These are phyloP conservation scores for Hyphodiscus sp. DNA, from an alignment of 2,329 filamentous ascomycete species.

Conservation along the genomic window DNA sequence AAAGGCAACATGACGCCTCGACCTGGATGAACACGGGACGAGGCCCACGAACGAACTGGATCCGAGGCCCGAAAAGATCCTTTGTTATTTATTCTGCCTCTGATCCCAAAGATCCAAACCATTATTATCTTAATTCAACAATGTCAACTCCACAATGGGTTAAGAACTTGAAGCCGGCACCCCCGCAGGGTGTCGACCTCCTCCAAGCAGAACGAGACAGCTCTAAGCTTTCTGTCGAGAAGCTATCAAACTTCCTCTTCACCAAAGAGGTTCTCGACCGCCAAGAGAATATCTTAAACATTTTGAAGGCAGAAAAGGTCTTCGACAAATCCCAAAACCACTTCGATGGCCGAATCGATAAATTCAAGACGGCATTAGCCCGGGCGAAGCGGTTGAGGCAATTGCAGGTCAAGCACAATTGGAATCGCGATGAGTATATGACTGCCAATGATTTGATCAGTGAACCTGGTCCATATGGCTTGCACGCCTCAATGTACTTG, in stretches of 20 bases:
- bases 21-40: not conserved
- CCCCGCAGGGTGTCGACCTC: conserved; percentile 62
- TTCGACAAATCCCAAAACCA: conserved; percentile 78
- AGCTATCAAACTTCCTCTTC: conserved; percentile 63
- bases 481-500: conserved; percentile 66
- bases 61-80: conserved; percentile 12
- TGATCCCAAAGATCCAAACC: not conserved
- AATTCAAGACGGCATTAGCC: conserved; percentile 63
- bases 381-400: conserved; percentile 65
- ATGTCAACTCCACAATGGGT: conserved; percentile 49
- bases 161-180: conserved; percentile 57
- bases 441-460: conserved; percentile 63
- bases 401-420: conserved; percentile 59
- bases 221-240: conserved; percentile 60
- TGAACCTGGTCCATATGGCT: conserved; percentile 67
- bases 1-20: not conserved
- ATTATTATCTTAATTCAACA: conserved; percentile 7
- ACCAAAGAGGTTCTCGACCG: conserved; percentile 57
- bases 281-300: conserved; percentile 52
- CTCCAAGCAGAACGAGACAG: conserved; percentile 61
- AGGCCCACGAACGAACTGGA: not conserved
- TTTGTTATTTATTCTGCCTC: not conserved
- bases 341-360: conserved; percentile 62
- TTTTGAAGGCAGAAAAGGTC: conserved; percentile 61
- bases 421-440: conserved; percentile 57